A percentile compares a stretch with the other conserved stretches of the same genome.
Conservation (phyloP, 495 filamentous ascomycete species). For the Podospora pseudoanserina region DNA sequence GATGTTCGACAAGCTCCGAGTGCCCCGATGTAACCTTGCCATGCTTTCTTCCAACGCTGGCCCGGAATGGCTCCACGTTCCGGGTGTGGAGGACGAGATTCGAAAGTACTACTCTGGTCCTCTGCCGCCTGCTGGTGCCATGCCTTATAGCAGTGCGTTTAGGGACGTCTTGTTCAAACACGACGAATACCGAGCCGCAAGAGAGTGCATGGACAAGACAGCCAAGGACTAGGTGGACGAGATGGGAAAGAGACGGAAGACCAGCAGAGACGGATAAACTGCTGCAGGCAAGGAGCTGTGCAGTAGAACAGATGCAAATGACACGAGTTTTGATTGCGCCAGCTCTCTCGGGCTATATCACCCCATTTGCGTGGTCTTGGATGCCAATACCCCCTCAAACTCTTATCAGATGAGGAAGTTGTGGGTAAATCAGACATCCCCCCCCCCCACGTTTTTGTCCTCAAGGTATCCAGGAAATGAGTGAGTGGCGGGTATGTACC, state of each 20-base stretch:
- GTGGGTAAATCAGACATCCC: not conserved
- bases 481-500: not conserved
- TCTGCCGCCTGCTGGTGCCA: constrained; percentile 19
- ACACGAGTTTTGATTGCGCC: not conserved
- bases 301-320: not conserved
- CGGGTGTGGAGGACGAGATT: constrained; percentile 30
- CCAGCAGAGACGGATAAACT: not conserved
- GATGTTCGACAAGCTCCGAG: constrained; percentile 28
- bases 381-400: too few relatives aligned
- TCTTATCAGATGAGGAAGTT: not conserved
- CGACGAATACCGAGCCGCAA: constrained; percentile 24
- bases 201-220: constrained; percentile 15
- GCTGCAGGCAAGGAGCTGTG: not conserved
- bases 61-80: constrained; percentile 20
- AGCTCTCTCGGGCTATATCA: not conserved
- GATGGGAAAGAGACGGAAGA: not conserved
- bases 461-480: not conserved
- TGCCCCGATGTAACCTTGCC: constrained; percentile 33
- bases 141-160: constrained; percentile 25
- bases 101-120: constrained; percentile 30
- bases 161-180: constrained; percentile 31
- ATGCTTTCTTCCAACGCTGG: constrained; percentile 34
- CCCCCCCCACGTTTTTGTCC: not conserved
- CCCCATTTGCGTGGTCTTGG: not conserved
- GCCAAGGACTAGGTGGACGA: not conserved